phyloP scores from a whole-genome alignment of 2,329 filamentous ascomycete species.

The Cladorrhinum sp. region DNA sequence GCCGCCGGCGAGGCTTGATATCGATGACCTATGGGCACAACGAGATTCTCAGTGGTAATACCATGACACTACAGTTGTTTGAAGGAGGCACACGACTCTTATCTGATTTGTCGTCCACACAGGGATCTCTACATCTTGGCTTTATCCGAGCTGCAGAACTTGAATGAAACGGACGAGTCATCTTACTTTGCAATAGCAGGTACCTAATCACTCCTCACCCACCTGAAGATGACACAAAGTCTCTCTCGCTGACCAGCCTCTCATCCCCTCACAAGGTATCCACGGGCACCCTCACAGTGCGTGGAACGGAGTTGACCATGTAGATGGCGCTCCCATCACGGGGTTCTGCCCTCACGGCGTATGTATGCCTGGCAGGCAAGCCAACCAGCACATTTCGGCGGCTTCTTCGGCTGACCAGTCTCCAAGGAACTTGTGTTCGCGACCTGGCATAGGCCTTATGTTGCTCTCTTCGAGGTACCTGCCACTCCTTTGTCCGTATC shows the following conservation, averaged over 20 bases:
- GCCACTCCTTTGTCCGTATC: neutral
- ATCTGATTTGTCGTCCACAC: conserved; percentile 13
- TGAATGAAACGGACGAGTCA: conserved; percentile 38
- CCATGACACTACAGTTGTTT: conserved; percentile 10
- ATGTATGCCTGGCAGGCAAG: conserved; percentile 23
- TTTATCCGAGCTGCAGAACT: conserved; percentile 42
- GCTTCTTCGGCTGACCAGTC: conserved; percentile 10
- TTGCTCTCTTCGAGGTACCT: conserved; percentile 53
- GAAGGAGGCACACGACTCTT: neutral
- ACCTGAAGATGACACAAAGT: neutral
- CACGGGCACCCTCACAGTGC: conserved; percentile 33
- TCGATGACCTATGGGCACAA: conserved; percentile 43
- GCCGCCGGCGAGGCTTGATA: conserved; percentile 45
- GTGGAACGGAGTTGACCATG: conserved; percentile 37
- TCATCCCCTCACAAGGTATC: conserved; percentile 27
- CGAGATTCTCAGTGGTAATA: conserved; percentile 45
- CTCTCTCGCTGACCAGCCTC: conserved; percentile 7
- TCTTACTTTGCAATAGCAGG: conserved; percentile 53
- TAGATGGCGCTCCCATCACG: conserved; percentile 32
- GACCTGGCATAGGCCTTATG: conserved; percentile 56
- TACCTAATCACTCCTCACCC: conserved; percentile 31
- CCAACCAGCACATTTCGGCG: neutral
- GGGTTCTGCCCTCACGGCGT: conserved; percentile 50
- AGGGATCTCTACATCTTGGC: conserved; percentile 52
- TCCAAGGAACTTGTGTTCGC: conserved; percentile 47